These are phyloP conservation scores for Populus tremula DNA, from an alignment of 345 rosid genomes.

Conservation along the genomic window DNA sequence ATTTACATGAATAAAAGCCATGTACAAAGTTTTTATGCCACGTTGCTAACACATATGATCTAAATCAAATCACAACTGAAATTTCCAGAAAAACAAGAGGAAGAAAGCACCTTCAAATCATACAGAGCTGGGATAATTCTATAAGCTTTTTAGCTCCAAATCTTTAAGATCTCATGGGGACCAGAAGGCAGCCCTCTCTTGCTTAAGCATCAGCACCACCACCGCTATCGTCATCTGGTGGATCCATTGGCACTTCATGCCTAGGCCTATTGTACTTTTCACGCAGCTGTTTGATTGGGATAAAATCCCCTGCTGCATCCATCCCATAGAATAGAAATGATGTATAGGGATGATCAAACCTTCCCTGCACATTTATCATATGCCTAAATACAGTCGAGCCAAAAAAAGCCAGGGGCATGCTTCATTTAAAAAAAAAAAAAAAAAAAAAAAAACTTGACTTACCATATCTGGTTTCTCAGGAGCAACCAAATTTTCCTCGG, in stretches of 20 bases:
- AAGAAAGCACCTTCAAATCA: not conserved
- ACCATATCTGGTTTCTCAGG: constrained; percentile 64
- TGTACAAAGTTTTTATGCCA: not conserved
- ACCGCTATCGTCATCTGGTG: constrained; percentile 41
- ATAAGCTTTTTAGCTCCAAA: not conserved
- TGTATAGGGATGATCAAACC: constrained; percentile 84
- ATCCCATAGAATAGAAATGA: constrained; percentile 80
- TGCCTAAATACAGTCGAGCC: not conserved
- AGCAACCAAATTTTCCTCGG: constrained; percentile 78
- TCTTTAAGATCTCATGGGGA: not conserved
- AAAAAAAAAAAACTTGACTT: constrained; percentile 18
- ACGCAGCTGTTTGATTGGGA: constrained; percentile 85
- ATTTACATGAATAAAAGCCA: not conserved
- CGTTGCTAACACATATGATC: not conserved
- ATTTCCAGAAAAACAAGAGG: not conserved
- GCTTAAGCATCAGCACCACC: constrained; percentile 14
- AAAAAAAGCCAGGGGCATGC: not conserved
- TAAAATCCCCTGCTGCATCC: constrained; percentile 85
- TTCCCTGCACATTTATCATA: constrained; percentile 49
- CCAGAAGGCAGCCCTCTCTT: not conserved
- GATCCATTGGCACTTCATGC: constrained; percentile 65
- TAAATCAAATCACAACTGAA: not conserved
- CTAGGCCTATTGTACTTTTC: constrained; percentile 76
- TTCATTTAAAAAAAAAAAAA: constrained; percentile 1
- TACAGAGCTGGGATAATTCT: not conserved